These are phyloP conservation scores for Mitragyna speciosa DNA, from an alignment of 257 asterid species.

Conservation along the genomic window DNA sequence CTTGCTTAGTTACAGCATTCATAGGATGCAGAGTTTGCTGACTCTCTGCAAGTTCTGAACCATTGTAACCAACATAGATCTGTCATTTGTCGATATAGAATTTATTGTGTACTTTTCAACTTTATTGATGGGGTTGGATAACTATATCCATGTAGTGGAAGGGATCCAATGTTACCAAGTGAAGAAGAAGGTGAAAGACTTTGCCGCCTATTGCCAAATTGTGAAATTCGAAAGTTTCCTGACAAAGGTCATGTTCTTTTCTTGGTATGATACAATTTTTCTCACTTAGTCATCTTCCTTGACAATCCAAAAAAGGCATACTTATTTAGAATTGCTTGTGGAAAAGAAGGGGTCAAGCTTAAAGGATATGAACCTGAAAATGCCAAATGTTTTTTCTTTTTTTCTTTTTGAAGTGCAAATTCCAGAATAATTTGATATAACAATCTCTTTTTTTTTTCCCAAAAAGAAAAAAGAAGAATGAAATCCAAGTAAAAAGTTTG, in stretches of 20 bases:
- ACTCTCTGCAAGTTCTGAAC: neutral
- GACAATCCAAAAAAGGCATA: neutral
- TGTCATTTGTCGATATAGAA: neutral
- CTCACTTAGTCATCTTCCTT: neutral
- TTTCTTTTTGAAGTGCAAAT: too few species aligned
- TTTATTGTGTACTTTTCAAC: neutral
- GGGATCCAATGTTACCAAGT: constrained; percentile 75
- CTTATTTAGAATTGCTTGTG: neutral
- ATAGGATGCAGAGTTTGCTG: neutral
- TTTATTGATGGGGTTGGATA: constrained; percentile 8
- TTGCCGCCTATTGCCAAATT: constrained; percentile 46
- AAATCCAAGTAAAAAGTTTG: too few species aligned
- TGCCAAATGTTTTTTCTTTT: too few species aligned
- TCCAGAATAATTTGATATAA: too few species aligned
- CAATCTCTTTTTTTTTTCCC: too few species aligned
- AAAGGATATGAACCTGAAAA: too few species aligned
- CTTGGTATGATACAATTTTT: constrained; percentile 46
- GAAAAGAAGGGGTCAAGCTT: too few species aligned
- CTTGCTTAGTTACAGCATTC: neutral
- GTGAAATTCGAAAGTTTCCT: constrained; percentile 58
- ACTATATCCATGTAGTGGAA: constrained; percentile 52
- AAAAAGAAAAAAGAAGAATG: too few species aligned
- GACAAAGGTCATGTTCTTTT: constrained; percentile 72
- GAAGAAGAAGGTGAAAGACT: constrained; percentile 75
- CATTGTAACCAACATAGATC: neutral